Conservation (phyloP, 495 filamentous ascomycete genomes). For the Pseudevernia furfuracea region DNA sequence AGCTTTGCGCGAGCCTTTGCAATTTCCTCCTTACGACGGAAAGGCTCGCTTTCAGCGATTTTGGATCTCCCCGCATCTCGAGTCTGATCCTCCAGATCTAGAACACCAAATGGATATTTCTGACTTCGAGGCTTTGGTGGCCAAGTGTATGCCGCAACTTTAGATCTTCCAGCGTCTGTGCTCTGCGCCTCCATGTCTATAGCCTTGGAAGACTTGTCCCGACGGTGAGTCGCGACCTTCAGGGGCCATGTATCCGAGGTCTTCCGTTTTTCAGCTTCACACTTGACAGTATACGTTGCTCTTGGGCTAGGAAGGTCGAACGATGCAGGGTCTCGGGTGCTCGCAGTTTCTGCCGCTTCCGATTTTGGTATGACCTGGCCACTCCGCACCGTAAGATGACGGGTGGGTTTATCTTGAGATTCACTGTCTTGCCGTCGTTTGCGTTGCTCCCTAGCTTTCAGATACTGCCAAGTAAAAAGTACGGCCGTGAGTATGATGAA, state of each 20-base stretch:
- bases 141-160: conserved; percentile 7
- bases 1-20: conserved; percentile 1
- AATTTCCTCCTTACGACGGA: conserved; percentile 5
- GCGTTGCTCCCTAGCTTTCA: conserved; percentile 14
- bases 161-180: conserved; percentile 4
- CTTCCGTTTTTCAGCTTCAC: conserved; percentile 2
- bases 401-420: conserved; percentile 12
- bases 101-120: conserved; percentile 3
- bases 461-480: conserved; percentile 24
- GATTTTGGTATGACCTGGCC: conserved; percentile 24
- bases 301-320: conserved; percentile 20
- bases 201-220: not conserved
- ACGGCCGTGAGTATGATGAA: conserved; percentile 21
- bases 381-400: conserved; percentile 25
- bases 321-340: conserved; percentile 20
- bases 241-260: not conserved
- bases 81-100: conserved; percentile 21
- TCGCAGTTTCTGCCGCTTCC: conserved; percentile 19
- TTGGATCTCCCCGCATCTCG: conserved; percentile 3
- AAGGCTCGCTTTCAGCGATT: conserved; percentile 9
- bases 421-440: conserved; percentile 10
- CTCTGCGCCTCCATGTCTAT: not conserved
- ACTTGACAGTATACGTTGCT: conserved; percentile 12
- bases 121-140: conserved; percentile 6
- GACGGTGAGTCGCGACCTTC: not conserved